phyloP scores from a whole-genome alignment of 768 basidiomycete genomes.

The Lanmaoa rubissima region DNA sequence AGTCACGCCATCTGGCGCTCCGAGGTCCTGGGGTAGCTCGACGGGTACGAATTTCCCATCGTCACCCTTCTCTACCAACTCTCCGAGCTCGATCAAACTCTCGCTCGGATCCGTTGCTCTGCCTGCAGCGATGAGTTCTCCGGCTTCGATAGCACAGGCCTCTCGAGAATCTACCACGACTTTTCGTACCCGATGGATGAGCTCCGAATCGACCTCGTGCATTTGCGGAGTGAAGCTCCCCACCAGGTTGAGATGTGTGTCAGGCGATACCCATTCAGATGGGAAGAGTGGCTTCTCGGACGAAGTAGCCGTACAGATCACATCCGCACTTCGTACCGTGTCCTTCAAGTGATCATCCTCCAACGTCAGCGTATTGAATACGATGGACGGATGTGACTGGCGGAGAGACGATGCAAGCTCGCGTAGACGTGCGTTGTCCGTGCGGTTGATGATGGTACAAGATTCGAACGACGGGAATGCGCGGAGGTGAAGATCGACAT shows the following conservation, averaged over 20 bases:
- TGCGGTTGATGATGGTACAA: constrained; percentile 66
- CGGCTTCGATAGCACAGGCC: constrained; percentile 75
- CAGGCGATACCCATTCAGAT: constrained; percentile 55
- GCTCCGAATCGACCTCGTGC: constrained; percentile 65
- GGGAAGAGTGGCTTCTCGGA: constrained; percentile 70
- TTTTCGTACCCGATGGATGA: constrained; percentile 53
- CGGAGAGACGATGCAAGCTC: constrained; percentile 36
- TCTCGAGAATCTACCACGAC: constrained; percentile 73
- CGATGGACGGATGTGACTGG: constrained; percentile 25
- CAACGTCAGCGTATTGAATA: constrained; percentile 11
- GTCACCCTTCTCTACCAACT: constrained; percentile 39
- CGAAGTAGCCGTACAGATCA: constrained; percentile 76
- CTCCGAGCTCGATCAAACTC: constrained; percentile 67
- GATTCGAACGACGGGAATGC: constrained; percentile 51
- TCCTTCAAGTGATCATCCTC: constrained; percentile 10
- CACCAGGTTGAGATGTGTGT: constrained; percentile 71
- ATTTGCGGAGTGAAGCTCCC: constrained; percentile 82
- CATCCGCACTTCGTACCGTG: constrained; percentile 26
- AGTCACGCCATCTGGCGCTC: constrained; percentile 50
- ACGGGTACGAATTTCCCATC: constrained; percentile 12
- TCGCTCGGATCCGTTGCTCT: constrained; percentile 39
- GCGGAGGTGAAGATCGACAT: constrained; percentile 59
- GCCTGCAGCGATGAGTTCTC: constrained; percentile 63
- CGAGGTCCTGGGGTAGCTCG: constrained; percentile 11
- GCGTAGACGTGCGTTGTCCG: constrained; percentile 46